A percentile compares a stretch with the other conserved stretches of the same genome.
Conservation (phyloP, 228 moss, liverwort and hornwort species). For the Sphagnum fallax region DNA sequence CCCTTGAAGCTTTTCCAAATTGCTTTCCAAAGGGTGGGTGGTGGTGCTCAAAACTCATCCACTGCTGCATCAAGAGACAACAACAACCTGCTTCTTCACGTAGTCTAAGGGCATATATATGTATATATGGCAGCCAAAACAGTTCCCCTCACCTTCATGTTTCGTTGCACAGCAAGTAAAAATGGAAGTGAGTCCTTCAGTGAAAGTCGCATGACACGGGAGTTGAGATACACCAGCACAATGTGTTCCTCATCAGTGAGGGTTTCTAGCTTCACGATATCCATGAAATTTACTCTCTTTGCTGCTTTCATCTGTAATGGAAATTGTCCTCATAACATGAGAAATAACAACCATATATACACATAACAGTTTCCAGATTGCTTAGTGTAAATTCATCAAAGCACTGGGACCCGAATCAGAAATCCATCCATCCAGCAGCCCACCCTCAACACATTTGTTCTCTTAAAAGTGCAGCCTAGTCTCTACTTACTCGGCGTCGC, state of each 20-base stretch:
- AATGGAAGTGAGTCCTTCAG: slow-evolving; percentile 93
- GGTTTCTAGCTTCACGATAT: slow-evolving; percentile 94
- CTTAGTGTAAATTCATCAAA: too few relatives aligned
- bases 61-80: neutral
- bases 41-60: neutral
- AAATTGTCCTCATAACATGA: neutral
- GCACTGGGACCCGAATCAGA: too few relatives aligned
- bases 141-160: slow-evolving; percentile 70
- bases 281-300: slow-evolving; percentile 89
- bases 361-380: too few relatives aligned
- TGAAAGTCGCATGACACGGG: slow-evolving; percentile 93
- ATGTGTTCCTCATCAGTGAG: slow-evolving; percentile 96
- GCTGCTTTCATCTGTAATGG: slow-evolving; percentile 81
- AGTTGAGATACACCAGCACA: slow-evolving; percentile 88
- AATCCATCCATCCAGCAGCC: too few relatives aligned
- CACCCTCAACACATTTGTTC: too few relatives aligned
- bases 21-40: neutral
- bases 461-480: too few relatives aligned
- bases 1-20: too few relatives aligned
- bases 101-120: neutral
- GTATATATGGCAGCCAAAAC: neutral
- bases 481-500: slow-evolving; percentile 61
- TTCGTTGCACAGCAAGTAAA: slow-evolving; percentile 81
- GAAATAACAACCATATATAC: too few relatives aligned
- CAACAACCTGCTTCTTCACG: neutral